Conservation (phyloP, 176 grass and related monocot species). For the Pharus latifolius region DNA sequence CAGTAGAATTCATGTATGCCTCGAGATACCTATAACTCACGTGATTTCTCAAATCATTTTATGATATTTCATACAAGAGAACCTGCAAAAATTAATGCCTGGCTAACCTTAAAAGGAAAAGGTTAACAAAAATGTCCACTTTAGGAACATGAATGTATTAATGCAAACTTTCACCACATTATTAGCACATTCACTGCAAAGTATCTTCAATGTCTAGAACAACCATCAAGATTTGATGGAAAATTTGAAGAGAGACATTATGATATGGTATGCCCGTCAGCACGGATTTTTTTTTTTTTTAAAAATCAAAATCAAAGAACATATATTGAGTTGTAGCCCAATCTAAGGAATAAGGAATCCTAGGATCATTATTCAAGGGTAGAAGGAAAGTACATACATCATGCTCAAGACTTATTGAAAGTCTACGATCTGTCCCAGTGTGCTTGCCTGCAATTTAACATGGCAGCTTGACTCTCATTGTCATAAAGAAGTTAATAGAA, state of each 20-base stretch:
- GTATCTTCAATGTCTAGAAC: no score
- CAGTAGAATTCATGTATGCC: neutral
- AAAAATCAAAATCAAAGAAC: no score
- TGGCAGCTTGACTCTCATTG: neutral
- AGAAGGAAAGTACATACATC: constrained; percentile 23
- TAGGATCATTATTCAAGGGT: neutral
- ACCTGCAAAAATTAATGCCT: neutral
- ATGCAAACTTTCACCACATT: neutral
- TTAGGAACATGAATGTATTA: neutral
- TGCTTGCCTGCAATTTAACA: constrained; percentile 67
- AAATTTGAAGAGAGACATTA: no score
- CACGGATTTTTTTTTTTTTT: no score
- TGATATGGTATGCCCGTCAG: no score
- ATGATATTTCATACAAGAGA: neutral
- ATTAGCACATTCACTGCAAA: no score
- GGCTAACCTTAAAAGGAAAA: neutral
- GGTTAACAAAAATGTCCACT: neutral
- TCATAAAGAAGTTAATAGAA: neutral
- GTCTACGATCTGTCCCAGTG: constrained; percentile 62
- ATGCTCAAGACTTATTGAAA: constrained; percentile 91
- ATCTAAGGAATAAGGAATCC: neutral
- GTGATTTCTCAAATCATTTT: neutral
- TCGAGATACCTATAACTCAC: no score
- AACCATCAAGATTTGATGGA: no score
- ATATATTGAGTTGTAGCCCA: neutral